A percentile compares a stretch with the other conserved stretches of the same genome.
phyloP scores from a whole-genome alignment of 129 eudicot genomes.

The Silybum marianum region DNA sequence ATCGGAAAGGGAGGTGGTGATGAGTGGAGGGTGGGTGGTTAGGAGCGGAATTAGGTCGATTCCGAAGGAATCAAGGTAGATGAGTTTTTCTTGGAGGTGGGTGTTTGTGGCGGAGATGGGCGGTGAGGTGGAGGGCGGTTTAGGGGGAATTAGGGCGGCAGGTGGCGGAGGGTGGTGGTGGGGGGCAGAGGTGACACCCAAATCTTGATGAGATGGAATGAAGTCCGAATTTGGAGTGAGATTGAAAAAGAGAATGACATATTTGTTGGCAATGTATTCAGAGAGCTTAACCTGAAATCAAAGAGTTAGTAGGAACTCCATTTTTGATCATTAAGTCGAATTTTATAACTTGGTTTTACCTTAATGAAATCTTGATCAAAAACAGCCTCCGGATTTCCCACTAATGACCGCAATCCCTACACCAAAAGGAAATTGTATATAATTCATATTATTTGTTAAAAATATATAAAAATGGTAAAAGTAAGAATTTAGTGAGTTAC shows the following conservation, averaged over 20 bases:
- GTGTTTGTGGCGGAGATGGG: slow-evolving; percentile 25
- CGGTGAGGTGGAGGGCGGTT: slow-evolving; percentile 42
- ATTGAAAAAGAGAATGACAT: too few species aligned
- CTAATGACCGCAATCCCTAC: too few species aligned
- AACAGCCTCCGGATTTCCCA: too few species aligned
- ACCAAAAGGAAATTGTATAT: too few species aligned
- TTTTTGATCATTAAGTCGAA: too few species aligned
- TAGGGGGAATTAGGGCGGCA: slow-evolving; percentile 37
- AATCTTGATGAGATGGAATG: too few species aligned
- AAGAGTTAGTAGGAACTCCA: too few species aligned
- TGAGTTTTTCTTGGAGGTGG: slow-evolving; percentile 55
- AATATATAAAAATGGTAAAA: not conserved
- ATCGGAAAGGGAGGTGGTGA: slow-evolving; percentile 54
- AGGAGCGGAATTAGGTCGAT: slow-evolving; percentile 68
- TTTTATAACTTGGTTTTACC: too few species aligned
- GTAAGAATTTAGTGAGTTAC: slow-evolving; percentile 21
- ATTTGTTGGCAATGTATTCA: too few species aligned
- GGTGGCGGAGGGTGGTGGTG: slow-evolving; percentile 22
- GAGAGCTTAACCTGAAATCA: too few species aligned
- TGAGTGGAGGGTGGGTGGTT: slow-evolving; percentile 53
- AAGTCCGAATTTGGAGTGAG: too few species aligned
- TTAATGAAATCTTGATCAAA: too few species aligned
- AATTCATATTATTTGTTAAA: not conserved
- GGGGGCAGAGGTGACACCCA: not conserved
- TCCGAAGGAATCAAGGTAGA: slow-evolving; percentile 75